phyloP scores from a whole-genome alignment of 2,329 filamentous ascomycete genomes.

The Neofusicoccum parvum region DNA sequence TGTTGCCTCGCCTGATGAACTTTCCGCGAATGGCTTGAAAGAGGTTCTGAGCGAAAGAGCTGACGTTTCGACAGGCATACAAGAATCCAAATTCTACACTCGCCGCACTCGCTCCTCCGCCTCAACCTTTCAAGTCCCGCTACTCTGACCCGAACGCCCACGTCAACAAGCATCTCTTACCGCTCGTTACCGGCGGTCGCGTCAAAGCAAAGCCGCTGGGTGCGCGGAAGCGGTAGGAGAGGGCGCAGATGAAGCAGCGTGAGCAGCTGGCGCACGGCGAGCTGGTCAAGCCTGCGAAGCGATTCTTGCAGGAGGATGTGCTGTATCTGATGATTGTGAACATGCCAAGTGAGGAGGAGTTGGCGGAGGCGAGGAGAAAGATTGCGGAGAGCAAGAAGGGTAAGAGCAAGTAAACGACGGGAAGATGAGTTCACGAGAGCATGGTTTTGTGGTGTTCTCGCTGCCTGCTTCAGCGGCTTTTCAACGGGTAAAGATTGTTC shows the following conservation, averaged over 20 bases:
- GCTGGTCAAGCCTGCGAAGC: conserved; percentile 9
- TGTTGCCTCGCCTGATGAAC: not conserved
- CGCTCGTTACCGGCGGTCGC: conserved; percentile 14
- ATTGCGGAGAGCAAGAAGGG: not conserved
- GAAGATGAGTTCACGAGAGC: no score
- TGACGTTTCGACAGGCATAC: not conserved
- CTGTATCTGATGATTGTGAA: conserved; percentile 27
- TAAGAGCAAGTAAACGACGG: not conserved
- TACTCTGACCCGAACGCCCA: conserved; percentile 11
- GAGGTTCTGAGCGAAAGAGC: not conserved
- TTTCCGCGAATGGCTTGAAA: no score
- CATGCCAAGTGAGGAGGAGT: conserved; percentile 22
- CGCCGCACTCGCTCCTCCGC: not conserved
- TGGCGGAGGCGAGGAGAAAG: conserved; percentile 21
- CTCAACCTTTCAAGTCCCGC: conserved; percentile 1
- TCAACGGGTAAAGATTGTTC: no score
- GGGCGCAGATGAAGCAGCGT: not conserved
- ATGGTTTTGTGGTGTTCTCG: not conserved
- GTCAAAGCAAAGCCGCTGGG: not conserved
- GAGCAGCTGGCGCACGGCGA: conserved; percentile 1
- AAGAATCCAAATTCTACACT: not conserved
- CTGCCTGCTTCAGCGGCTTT: not conserved
- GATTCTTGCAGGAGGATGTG: conserved; percentile 23
- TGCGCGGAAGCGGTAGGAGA: not conserved
- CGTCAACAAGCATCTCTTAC: conserved; percentile 18